Conservation (phyloP, 1,284 basidiomycete species). For the Fistulinella cinereoalba region DNA sequence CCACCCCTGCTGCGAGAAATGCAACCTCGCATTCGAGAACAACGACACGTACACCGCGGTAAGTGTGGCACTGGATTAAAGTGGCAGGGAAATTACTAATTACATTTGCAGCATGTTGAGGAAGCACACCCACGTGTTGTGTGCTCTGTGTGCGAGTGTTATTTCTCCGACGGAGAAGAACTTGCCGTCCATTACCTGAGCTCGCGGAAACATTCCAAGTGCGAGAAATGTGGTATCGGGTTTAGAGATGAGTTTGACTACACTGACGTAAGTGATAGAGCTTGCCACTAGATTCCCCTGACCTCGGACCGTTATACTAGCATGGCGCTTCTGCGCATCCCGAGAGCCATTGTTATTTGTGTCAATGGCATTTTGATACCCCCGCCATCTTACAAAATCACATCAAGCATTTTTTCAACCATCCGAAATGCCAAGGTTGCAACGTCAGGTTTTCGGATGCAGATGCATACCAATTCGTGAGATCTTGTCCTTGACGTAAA, state of each 20-base stretch:
- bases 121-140: slow-evolving; percentile 27
- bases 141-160: slow-evolving; percentile 27
- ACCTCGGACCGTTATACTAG: slow-evolving; percentile 14
- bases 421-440: slow-evolving; percentile 30
- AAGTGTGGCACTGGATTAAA: slow-evolving; percentile 5
- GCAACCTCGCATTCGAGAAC: slow-evolving; percentile 25
- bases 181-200: slow-evolving; percentile 25
- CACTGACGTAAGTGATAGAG: slow-evolving; percentile 24
- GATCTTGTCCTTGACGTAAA: slow-evolving; percentile 4
- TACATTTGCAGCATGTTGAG: slow-evolving; percentile 23
- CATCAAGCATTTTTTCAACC: slow-evolving; percentile 33
- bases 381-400: slow-evolving; percentile 29
- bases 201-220: slow-evolving; percentile 29
- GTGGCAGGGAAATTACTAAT: slow-evolving; percentile 1
- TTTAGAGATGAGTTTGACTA: slow-evolving; percentile 32
- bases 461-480: slow-evolving; percentile 33
- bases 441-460: slow-evolving; percentile 28
- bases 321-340: slow-evolving; percentile 32
- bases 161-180: slow-evolving; percentile 23
- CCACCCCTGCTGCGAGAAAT: slow-evolving; percentile 29
- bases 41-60: slow-evolving; percentile 18
- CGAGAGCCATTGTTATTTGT: slow-evolving; percentile 31
- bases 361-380: slow-evolving; percentile 36
- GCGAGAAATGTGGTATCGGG: slow-evolving; percentile 26
- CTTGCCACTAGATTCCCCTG: neutral